phyloP scores from a whole-genome alignment of 1,139 yeast genomes.

The Fermentozyma sake region DNA sequence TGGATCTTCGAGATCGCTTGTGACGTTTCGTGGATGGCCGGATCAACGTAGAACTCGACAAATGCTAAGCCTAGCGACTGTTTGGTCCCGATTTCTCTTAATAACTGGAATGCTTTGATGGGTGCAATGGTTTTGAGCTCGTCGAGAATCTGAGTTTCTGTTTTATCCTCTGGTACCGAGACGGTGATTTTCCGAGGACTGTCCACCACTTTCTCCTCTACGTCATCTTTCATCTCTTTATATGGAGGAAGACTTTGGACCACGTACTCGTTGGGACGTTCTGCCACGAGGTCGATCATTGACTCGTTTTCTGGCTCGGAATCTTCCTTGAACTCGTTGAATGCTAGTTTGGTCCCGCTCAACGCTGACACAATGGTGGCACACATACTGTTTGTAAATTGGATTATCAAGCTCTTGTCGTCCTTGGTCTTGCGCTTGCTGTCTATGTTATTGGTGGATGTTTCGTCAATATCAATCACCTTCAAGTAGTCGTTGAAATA shows the following conservation, averaged over 20 bases:
- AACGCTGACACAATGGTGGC: conserved; percentile 57
- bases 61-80: conserved; percentile 38
- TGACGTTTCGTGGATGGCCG: conserved; percentile 5
- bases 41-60: conserved; percentile 28
- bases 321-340: conserved; percentile 22
- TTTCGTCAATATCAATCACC: conserved; percentile 30
- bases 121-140: conserved; percentile 20
- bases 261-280: conserved; percentile 64
- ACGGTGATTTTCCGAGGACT: conserved; percentile 34
- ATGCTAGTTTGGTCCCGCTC: conserved; percentile 31
- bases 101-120: conserved; percentile 25
- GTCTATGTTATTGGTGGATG: conserved; percentile 27
- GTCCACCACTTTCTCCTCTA: conserved; percentile 27
- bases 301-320: conserved; percentile 9
- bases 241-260: conserved; percentile 28
- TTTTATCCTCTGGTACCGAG: conserved; percentile 19
- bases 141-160: conserved; percentile 24
- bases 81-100: conserved; percentile 35
- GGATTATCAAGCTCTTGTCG: conserved; percentile 41
- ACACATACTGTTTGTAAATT: conserved; percentile 47
- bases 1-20: conserved; percentile 14
- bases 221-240: conserved; percentile 13
- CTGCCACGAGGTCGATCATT: conserved; percentile 23
- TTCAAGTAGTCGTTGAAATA: conserved; percentile 39
- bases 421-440: conserved; percentile 32